Conservation (phyloP, 257 asterid species). For the Solanum habrochaites region DNA sequence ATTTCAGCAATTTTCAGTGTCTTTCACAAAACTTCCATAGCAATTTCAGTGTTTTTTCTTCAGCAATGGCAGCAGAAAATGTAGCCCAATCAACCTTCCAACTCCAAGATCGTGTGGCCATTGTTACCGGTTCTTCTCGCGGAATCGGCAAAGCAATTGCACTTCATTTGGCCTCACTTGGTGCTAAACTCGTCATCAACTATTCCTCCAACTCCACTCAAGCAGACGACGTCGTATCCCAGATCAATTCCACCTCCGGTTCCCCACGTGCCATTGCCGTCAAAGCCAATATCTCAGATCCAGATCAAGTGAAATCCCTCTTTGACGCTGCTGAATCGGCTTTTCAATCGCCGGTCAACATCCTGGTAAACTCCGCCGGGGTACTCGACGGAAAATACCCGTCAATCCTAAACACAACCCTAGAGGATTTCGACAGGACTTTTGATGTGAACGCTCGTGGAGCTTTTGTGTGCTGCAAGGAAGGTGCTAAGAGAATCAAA, state of each 20-base stretch:
- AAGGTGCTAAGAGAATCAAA: constrained; percentile 41
- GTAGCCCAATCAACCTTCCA: background rate
- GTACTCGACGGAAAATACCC: constrained; percentile 40
- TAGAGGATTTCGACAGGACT: constrained; percentile 43
- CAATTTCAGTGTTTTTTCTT: background rate
- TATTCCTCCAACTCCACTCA: constrained; percentile 31
- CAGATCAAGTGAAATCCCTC: constrained; percentile 42
- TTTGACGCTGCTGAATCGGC: constrained; percentile 52
- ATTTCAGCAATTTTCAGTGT: background rate
- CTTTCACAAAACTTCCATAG: background rate
- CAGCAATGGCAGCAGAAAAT: background rate
- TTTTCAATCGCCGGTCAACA: constrained; percentile 32
- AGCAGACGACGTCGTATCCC: constrained; percentile 19
- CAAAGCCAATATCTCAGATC: constrained; percentile 42
- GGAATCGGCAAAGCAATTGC: constrained; percentile 38
- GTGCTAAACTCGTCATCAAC: constrained; percentile 48
- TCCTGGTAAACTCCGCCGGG: constrained; percentile 55
- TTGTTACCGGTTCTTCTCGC: constrained; percentile 28
- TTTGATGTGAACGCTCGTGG: constrained; percentile 51
- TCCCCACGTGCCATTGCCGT: constrained; percentile 29
- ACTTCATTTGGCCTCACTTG: constrained; percentile 45
- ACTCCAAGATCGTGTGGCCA: constrained; percentile 23
- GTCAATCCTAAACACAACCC: constrained; percentile 23
- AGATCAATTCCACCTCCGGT: constrained; percentile 7
- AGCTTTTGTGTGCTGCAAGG: constrained; percentile 45